Percentiles rank a stretch among this genome's conserved stretches.
phyloP scores from a whole-genome alignment of 139 green algal genomes.

The Chlamydomonas urium region DNA sequence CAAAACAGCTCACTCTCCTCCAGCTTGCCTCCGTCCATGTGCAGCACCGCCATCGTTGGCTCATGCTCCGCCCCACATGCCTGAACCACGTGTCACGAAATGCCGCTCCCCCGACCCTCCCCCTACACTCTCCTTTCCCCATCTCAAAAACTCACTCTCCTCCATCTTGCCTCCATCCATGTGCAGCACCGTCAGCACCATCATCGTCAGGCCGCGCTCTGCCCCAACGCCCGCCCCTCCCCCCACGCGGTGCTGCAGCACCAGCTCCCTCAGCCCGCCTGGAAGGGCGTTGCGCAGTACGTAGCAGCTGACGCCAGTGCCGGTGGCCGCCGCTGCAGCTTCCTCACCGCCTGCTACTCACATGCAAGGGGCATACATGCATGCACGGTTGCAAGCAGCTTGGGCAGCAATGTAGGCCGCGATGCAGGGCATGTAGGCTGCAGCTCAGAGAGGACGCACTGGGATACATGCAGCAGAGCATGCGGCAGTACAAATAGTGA shows the following conservation, averaged over 20 bases:
- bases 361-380: not conserved
- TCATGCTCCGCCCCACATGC: not conserved
- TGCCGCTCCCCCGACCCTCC: not conserved
- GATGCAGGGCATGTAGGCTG: too few species aligned
- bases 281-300: constrained; percentile 2
- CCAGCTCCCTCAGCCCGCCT: not conserved
- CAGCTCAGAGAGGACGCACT: too few species aligned
- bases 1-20: not conserved
- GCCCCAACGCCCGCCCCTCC: too few species aligned
- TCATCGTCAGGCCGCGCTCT: not conserved
- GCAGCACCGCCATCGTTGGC: not conserved
- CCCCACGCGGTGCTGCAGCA: not conserved
- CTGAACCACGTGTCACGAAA: not conserved
- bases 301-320: not conserved
- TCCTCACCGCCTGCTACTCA: not conserved
- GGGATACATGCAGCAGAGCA: not conserved
- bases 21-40: not conserved
- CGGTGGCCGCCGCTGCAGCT: not conserved
- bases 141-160: not conserved
- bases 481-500: not conserved
- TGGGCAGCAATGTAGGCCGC: too few species aligned
- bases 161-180: constrained; percentile 3
- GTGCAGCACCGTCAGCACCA: constrained; percentile 1
- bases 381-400: not conserved
- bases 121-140: not conserved